These are phyloP conservation scores for Dioscorea zingiberensis DNA, from an alignment of 106 monocot genomes.

Conservation along the genomic window DNA sequence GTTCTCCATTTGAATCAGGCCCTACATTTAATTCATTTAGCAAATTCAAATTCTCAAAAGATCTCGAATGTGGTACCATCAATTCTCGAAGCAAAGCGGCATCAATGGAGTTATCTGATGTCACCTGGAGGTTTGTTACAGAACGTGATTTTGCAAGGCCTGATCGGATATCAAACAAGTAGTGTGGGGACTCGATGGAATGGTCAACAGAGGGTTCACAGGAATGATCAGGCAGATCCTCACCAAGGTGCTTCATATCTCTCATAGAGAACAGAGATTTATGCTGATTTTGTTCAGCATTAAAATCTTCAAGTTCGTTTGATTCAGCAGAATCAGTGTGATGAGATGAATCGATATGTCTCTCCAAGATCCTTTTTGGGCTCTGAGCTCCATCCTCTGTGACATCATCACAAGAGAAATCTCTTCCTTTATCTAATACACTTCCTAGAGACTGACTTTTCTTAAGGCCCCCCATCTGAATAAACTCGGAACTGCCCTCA, in stretches of 20 bases:
- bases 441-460: constrained; percentile 57
- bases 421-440: constrained; percentile 32
- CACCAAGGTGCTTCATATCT: constrained; percentile 15
- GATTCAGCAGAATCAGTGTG: constrained; percentile 14
- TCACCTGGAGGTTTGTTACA: constrained; percentile 11
- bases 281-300: constrained; percentile 4
- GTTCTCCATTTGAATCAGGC: constrained; percentile 8
- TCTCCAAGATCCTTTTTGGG: constrained; percentile 3
- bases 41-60: constrained; percentile 25
- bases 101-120: constrained; percentile 3
- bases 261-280: constrained; percentile 32
- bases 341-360: constrained; percentile 5
- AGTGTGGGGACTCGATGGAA: constrained; percentile 9
- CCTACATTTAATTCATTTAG: not conserved
- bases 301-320: constrained; percentile 3
- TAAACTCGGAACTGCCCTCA: constrained; percentile 17
- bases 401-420: constrained; percentile 15
- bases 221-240: constrained; percentile 11
- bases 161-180: not conserved
- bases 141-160: constrained; percentile 32
- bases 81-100: not conserved
- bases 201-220: constrained; percentile 9
- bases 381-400: constrained; percentile 24
- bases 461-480: constrained; percentile 19
- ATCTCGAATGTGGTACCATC: constrained; percentile 19